Evolutionary conservation across 257 asterid genomes (phyloP).

Genomic region (Scutellaria minor): DNA sequence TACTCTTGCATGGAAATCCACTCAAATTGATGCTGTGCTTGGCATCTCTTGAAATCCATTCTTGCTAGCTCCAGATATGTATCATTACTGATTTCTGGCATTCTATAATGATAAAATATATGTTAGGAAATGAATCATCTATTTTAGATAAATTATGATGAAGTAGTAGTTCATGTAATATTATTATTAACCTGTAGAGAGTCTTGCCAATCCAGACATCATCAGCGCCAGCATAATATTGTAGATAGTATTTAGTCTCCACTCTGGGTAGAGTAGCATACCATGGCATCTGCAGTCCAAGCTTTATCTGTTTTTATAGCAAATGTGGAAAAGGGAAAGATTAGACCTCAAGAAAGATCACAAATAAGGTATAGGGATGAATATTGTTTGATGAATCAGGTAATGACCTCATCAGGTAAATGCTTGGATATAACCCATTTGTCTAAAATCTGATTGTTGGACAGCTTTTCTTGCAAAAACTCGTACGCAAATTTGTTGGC

Average conservation of each 20-base stretch:
- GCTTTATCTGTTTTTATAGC: conserved; percentile 21
- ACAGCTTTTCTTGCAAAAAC: conserved; percentile 36
- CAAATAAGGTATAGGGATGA: no score
- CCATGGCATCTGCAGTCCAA: conserved; percentile 52
- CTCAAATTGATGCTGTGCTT: conserved; percentile 56
- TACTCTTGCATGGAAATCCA: conserved; percentile 46
- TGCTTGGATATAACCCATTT: conserved; percentile 59
- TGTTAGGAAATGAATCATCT: background rate
- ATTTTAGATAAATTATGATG: no score
- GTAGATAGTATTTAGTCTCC: conserved; percentile 40
- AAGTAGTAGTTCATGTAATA: no score
- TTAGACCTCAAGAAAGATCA: no score
- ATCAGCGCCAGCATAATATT: conserved; percentile 38
- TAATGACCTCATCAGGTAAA: conserved; percentile 51
- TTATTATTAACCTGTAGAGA: conserved; percentile 38
- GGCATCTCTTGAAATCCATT: conserved; percentile 55
- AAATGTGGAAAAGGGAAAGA: no score
- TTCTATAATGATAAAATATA: conserved; percentile 25
- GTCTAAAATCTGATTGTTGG: conserved; percentile 36
- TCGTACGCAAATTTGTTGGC: conserved; percentile 42
- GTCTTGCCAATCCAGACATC: conserved; percentile 53
- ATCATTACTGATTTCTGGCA: conserved; percentile 53
- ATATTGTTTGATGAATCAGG: background rate
- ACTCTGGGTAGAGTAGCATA: conserved; percentile 50
- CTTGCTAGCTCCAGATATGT: conserved; percentile 48